Evolutionary conservation across 1,284 basidiomycete species (phyloP).

Genomic region (Tilletia indica): DNA sequence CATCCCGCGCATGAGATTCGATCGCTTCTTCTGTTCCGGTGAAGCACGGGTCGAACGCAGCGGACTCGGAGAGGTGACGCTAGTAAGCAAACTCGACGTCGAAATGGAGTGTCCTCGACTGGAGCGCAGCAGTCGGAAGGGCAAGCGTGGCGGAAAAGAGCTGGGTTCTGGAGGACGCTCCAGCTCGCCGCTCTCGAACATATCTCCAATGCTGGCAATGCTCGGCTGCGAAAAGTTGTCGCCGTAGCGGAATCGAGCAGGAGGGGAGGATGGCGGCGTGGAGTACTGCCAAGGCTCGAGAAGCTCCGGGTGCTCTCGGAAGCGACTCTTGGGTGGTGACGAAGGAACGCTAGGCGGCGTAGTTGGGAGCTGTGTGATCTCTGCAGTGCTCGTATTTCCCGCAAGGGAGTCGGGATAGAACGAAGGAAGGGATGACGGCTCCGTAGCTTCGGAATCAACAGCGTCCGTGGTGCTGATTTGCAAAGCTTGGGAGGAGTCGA

Average conservation of each 20-base stretch:
- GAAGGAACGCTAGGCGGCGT: neutral
- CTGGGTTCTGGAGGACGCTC: neutral
- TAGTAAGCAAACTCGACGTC: neutral
- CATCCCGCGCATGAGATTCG: neutral
- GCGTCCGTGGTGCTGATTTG: too few species aligned
- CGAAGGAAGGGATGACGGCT: too few species aligned
- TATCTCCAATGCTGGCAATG: neutral
- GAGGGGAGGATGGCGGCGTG: neutral
- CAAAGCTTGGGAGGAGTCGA: too few species aligned
- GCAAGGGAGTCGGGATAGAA: too few species aligned
- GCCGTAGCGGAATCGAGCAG: neutral
- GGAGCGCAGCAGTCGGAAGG: neutral
- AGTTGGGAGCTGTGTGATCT: neutral
- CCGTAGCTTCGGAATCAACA: too few species aligned
- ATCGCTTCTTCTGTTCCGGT: neutral
- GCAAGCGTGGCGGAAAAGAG: neutral
- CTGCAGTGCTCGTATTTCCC: neutral
- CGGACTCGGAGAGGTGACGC: neutral
- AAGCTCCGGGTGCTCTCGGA: constrained; percentile 1
- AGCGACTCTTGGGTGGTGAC: constrained; percentile 1
- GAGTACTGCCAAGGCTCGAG: neutral
- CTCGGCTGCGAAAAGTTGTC: constrained; percentile 3
- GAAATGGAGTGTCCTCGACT: neutral
- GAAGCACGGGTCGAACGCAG: neutral
- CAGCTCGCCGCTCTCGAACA: neutral